These are phyloP conservation scores for Backusella liffmaniae DNA, from an alignment of 192 early-diverging fungal species.

Conservation along the genomic window DNA sequence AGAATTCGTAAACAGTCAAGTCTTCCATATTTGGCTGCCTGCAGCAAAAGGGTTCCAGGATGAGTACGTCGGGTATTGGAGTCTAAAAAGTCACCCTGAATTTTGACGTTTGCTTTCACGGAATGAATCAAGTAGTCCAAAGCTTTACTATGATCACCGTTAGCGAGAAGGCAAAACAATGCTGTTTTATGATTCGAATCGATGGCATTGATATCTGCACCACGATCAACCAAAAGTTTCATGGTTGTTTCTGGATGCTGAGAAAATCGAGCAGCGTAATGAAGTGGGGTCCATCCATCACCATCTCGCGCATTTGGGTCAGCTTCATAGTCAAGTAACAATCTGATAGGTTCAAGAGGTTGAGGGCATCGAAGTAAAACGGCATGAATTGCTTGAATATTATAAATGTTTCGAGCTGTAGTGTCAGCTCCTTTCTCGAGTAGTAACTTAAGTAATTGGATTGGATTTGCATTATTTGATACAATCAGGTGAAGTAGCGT, in stretches of 20 bases:
- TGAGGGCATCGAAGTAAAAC: conserved; percentile 18
- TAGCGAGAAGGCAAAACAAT: conserved; percentile 31
- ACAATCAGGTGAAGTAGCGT: conserved; percentile 31
- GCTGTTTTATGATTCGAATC: conserved; percentile 28
- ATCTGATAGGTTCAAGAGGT: conserved; percentile 3
- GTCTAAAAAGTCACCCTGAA: conserved; percentile 26
- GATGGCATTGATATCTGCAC: conserved; percentile 33
- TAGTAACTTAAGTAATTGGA: conserved; percentile 12
- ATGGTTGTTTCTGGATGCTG: conserved; percentile 13
- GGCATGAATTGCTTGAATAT: conserved; percentile 22
- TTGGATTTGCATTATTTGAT: conserved; percentile 23
- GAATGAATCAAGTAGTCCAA: conserved; percentile 19
- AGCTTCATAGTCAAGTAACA: conserved; percentile 39
- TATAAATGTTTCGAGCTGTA: conserved; percentile 22
- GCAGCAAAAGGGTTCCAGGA: conserved; percentile 22
- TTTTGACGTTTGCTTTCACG: conserved; percentile 11
- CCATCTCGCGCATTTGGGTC: conserved; percentile 59
- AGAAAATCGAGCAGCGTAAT: conserved; percentile 36
- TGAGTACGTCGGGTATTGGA: conserved; percentile 4
- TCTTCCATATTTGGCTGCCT: conserved; percentile 35
- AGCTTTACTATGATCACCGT: conserved; percentile 23
- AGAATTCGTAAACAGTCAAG: conserved; percentile 20
- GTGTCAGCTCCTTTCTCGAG: conserved; percentile 26
- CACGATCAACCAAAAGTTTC: conserved; percentile 19
- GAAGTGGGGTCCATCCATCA: conserved; percentile 61